Base-by-base conservation (phyloP, 169 alveolate genomes). In the Plasmodium billcollinsi region DNA sequence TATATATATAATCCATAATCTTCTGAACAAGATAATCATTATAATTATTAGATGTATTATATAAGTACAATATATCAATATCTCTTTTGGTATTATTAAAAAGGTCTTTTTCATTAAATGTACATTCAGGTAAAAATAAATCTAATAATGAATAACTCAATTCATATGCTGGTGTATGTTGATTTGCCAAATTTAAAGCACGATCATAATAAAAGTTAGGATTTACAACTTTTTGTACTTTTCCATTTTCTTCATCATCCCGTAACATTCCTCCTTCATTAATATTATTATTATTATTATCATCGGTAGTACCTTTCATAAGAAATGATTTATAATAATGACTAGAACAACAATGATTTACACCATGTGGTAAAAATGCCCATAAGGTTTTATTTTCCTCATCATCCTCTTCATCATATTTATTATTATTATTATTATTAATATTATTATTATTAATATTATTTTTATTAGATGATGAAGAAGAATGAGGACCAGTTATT, bases 351-450 rank as follows among this genome's bases (percentile, higher is more conserved):
- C 91, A 83, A 15, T 66, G 80, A 50, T 83, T 83, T 62, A 83
- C 83, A 4, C 85, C 91, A 67, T 83, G 91, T 3, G 91, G 91
- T 39, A 83, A 50, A 49, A 83, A 83, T 3, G 91, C 91, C 91
- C 91, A 83, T 15, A 83, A 26, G 0, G 91, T 83, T 58, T 69
- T 69, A 8, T 69, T 59, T 6, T 83, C 83, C 39, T 69, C 65
- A 21, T 83, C 72, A 18, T 65, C 65, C 15, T 65, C 69, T 49
- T 61, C 88, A 24, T 54, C 52, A 33, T 33, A 24, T 14, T 61
- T 26, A 14, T 21, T 26, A 0, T 5, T 15, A 33, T 65, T 50
- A 20, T 20, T 14, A 18, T 52, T 20, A 9, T 9, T 62, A 9
- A 2, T 62, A 12, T 29, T 39, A 26, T 4, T 39, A 14, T 9